Evolutionary conservation across 1,284 basidiomycete genomes (phyloP).

Genomic region (Trametes polyzona): DNA sequence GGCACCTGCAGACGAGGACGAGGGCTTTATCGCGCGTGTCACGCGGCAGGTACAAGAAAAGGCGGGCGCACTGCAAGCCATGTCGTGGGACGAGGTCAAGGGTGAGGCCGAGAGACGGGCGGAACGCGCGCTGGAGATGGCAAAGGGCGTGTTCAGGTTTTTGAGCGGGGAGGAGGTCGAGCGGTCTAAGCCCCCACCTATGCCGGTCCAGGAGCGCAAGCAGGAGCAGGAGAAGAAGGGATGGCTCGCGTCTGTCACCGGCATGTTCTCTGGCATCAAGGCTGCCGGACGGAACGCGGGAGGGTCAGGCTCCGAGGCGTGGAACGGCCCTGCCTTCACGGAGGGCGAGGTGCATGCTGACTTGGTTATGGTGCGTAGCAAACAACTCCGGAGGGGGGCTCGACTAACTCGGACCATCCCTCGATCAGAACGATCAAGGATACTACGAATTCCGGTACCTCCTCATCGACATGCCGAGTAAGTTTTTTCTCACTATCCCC

Average conservation of each 20-base stretch:
- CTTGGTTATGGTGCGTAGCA: slow-evolving; percentile 63
- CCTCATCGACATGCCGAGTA: slow-evolving; percentile 79
- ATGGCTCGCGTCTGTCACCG: slow-evolving; percentile 58
- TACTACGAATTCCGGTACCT: slow-evolving; percentile 80
- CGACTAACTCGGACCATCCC: slow-evolving; percentile 17
- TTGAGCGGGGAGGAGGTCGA: slow-evolving; percentile 58
- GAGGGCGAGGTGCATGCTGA: slow-evolving; percentile 83
- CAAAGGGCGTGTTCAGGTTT: slow-evolving; percentile 65
- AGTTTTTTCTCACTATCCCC: slow-evolving; percentile 31
- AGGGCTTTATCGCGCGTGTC: slow-evolving; percentile 1
- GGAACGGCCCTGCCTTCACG: slow-evolving; percentile 54
- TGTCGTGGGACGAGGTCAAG: slow-evolving; percentile 60
- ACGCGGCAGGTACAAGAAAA: slow-evolving; percentile 47
- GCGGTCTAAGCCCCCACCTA: slow-evolving; percentile 40
- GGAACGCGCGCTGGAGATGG: slow-evolving; percentile 43
- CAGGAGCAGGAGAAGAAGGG: slow-evolving; percentile 42
- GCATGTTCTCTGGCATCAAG: slow-evolving; percentile 71
- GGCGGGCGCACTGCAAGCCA: slow-evolving; percentile 45
- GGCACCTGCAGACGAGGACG: slow-evolving; percentile 11
- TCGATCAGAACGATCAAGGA: slow-evolving; percentile 67
- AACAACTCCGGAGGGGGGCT: not conserved
- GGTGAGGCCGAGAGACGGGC: slow-evolving; percentile 39
- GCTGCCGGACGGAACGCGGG: slow-evolving; percentile 41
- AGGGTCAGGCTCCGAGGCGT: slow-evolving; percentile 34
- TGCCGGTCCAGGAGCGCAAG: slow-evolving; percentile 36